Evolutionary conservation across 805 yeast species (phyloP).

Genomic region (Candida namnaoensis): DNA sequence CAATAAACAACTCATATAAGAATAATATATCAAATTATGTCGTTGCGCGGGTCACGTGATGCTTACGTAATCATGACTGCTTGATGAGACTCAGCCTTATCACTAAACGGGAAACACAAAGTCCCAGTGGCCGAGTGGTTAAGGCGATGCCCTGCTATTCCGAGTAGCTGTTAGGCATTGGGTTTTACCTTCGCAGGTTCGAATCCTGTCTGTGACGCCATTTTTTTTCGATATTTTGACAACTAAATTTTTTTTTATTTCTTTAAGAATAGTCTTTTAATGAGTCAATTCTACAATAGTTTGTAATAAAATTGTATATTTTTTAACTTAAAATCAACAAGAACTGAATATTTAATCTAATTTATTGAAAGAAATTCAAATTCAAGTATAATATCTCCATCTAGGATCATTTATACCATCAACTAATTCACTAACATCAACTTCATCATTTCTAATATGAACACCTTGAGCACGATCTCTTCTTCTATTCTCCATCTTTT

Average conservation of each 20-base stretch:
- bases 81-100: too few relatives aligned
- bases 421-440: slow-evolving; percentile 5
- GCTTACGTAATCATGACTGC: too few relatives aligned
- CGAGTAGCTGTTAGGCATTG: slow-evolving; percentile 62
- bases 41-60: too few relatives aligned
- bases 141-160: slow-evolving; percentile 87
- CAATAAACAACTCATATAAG: too few relatives aligned
- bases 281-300: too few relatives aligned
- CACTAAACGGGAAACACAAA: slow-evolving; percentile 33
- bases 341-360: too few relatives aligned
- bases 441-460: slow-evolving; percentile 2
- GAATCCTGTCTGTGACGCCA: slow-evolving; percentile 98
- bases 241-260: too few relatives aligned
- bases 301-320: too few relatives aligned
- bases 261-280: too few relatives aligned
- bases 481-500: slow-evolving; percentile 6
- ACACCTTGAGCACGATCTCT: slow-evolving; percentile 6
- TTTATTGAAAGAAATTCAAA: too few relatives aligned
- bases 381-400: slow-evolving; percentile 9
- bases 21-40: too few relatives aligned
- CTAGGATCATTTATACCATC: slow-evolving; percentile 7
- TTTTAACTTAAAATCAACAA: too few relatives aligned
- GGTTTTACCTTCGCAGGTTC: slow-evolving; percentile 97
- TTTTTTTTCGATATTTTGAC: slow-evolving; percentile 38
- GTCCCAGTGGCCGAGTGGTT: slow-evolving; percentile 90